Evolutionary conservation across 1,284 basidiomycete genomes (phyloP), one percentile per base, ranked within the genome.

Genomic region (Peniophora sp.): DNA sequence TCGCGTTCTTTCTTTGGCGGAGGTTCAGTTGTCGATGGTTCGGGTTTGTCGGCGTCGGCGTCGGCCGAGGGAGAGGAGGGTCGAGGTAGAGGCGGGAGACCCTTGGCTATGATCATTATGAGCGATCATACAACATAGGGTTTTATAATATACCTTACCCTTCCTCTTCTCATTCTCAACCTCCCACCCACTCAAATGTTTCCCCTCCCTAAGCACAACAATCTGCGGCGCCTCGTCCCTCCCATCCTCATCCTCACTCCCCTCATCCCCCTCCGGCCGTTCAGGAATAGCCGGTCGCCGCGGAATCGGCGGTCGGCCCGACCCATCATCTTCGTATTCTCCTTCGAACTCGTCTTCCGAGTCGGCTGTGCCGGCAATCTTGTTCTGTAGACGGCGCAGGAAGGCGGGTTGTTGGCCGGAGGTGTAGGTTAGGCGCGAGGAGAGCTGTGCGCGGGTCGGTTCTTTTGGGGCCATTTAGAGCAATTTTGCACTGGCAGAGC

Each of bases 141-240:
- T n/a, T n/a, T n/a, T n/a, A n/a, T n/a, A n/a, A n/a, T n/a, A n/a
- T n/a, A n/a, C 68, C 75, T 47, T 61, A 91, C 91, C 87, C 74
- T 77, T 80, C 48, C 88, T 76, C 50, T 78, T 74, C 60, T 89
- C 78, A 58, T 88, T 84, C 72, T 88, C 86, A 2, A 76, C 89
- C 60, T 94, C 87, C 48, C 76, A 67, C 54, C 76, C 81, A 3
- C 75, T 82, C 47, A 94, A 69, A 68, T 94, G 92, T 61, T 89
- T 92, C 24, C 91, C 91, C 58, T 86, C 80, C 61, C 78, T 88
- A 57, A 94, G 64, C 9, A 94, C 91, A 1, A 94, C 88, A 2
- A 94, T 81, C 63, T 90, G 87, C 8, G 91, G 91, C 56, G 78
- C 83, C 66, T 94, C 91, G 57, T 93, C 91, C 0, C 65, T 79